A percentile compares a stretch with the other conserved stretches of the same genome.
Conservation (phyloP, 495 filamentous ascomycete species). For the Aspergillus baeticus region DNA sequence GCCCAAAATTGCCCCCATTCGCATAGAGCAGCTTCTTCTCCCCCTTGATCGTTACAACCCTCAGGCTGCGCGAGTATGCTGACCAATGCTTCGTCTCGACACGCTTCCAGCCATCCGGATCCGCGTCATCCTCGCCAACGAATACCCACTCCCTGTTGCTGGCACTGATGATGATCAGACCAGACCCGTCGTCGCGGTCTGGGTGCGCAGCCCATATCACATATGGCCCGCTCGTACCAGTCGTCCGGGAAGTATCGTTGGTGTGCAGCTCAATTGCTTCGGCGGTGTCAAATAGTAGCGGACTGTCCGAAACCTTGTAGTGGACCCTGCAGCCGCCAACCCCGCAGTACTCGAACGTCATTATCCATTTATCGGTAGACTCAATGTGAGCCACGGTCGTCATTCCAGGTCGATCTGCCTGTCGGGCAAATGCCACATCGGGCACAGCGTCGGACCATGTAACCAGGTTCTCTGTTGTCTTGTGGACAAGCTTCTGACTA, state of each 20-base stretch:
- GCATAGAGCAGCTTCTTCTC: slow-evolving; percentile 9
- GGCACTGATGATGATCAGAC: slow-evolving; percentile 8
- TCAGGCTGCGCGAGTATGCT: slow-evolving; percentile 12
- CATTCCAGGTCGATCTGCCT: too few relatives aligned
- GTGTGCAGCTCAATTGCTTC: background rate
- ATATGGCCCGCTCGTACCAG: background rate
- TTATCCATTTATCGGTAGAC: background rate
- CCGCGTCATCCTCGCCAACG: slow-evolving; percentile 11
- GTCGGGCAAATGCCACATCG: background rate
- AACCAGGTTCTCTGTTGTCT: background rate
- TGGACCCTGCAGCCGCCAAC: background rate
- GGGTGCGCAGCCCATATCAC: slow-evolving; percentile 8
- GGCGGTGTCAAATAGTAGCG: background rate
- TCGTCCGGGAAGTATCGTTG: background rate
- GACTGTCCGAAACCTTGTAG: background rate
- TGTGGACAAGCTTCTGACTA: slow-evolving; percentile 10
- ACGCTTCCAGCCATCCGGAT: slow-evolving; percentile 5
- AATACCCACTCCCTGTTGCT: background rate
- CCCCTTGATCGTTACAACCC: slow-evolving; percentile 4
- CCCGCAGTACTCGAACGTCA: slow-evolving; percentile 6
- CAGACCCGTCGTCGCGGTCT: slow-evolving; percentile 8
- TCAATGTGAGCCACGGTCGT: background rate
- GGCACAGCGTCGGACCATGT: background rate
- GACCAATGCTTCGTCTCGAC: slow-evolving; percentile 7
- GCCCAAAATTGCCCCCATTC: slow-evolving; percentile 15